Evolutionary conservation across 2,329 filamentous ascomycete species (phyloP).

Genomic region (Xylaria hypoxylon): DNA sequence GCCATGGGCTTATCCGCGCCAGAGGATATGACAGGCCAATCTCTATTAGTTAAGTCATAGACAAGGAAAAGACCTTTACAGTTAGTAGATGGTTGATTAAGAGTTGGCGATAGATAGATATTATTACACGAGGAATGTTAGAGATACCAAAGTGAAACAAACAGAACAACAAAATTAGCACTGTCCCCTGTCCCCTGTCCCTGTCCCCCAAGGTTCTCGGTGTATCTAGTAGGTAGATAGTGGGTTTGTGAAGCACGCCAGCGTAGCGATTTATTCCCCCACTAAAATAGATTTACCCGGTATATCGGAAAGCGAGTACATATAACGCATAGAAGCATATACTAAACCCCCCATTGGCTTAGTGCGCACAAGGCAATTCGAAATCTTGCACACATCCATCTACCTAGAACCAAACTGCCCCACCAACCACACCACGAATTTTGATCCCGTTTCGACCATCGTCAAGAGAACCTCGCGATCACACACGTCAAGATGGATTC

Average conservation of each 20-base stretch:
- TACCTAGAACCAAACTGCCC: conserved; percentile 38
- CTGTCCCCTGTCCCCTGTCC: no score
- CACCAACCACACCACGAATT: conserved; percentile 47
- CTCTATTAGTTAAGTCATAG: conserved; percentile 77
- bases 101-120: conserved; percentile 34
- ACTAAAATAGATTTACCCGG: conserved; percentile 18
- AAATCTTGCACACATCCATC: conserved; percentile 41
- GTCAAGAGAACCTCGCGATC: conserved; percentile 44
- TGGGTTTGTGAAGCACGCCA: no score
- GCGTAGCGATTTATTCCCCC: conserved; percentile 3
- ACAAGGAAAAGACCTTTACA: not conserved
- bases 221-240: no score
- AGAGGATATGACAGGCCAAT: conserved; percentile 90
- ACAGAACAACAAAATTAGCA: not conserved
- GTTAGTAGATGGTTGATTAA: conserved; percentile 17
- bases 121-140: conserved; percentile 27
- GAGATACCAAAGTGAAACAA: conserved; percentile 37
- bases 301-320: not conserved
- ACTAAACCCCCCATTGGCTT: conserved; percentile 31
- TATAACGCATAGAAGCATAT: conserved; percentile 24
- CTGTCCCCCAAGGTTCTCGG: conserved; percentile 2
- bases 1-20: conserved; percentile 93
- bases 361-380: conserved; percentile 48
- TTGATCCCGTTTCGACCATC: conserved; percentile 44
- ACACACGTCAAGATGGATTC: conserved; percentile 66